These are phyloP conservation scores for Plasmopara halstedii DNA, from an alignment of 352 stramenopile genomes.

Conservation along the genomic window DNA sequence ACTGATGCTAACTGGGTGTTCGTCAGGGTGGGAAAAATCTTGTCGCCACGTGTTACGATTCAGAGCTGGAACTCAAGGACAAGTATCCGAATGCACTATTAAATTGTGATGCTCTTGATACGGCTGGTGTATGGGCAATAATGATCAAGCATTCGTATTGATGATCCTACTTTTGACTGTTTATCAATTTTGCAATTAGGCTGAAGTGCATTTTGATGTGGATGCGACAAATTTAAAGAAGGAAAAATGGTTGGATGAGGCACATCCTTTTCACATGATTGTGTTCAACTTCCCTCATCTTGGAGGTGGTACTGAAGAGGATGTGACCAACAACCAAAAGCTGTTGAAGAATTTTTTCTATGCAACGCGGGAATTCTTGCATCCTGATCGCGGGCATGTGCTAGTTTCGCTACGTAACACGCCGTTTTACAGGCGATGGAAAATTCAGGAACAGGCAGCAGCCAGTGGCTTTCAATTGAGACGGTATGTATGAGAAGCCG, in stretches of 20 bases:
- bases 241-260: slow-evolving; percentile 36
- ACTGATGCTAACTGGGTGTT: slow-evolving; percentile 6
- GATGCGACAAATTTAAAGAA: slow-evolving; percentile 61
- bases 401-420: slow-evolving; percentile 71
- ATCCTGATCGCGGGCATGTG: slow-evolving; percentile 53
- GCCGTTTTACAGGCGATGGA: slow-evolving; percentile 81
- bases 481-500: slow-evolving; percentile 20
- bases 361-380: slow-evolving; percentile 47
- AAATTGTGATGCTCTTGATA: slow-evolving; percentile 66
- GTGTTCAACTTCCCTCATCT: slow-evolving; percentile 86
- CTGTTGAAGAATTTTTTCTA: slow-evolving; percentile 73
- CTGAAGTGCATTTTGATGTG: slow-evolving; percentile 55
- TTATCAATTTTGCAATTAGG: slow-evolving; percentile 16
- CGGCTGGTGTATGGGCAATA: slow-evolving; percentile 36
- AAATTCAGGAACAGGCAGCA: slow-evolving; percentile 59
- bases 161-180: neutral
- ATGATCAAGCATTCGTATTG: neutral
- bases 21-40: slow-evolving; percentile 54
- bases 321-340: slow-evolving; percentile 77
- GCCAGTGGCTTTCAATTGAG: slow-evolving; percentile 60
- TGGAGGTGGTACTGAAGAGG: slow-evolving; percentile 70
- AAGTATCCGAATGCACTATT: slow-evolving; percentile 65
- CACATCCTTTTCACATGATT: slow-evolving; percentile 52
- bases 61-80: slow-evolving; percentile 48
- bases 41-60: slow-evolving; percentile 71